Percentiles rank a stretch among this genome's conserved stretches.
Conservation (phyloP, 805 yeast genomes). For the Kuraishia ogatae region DNA sequence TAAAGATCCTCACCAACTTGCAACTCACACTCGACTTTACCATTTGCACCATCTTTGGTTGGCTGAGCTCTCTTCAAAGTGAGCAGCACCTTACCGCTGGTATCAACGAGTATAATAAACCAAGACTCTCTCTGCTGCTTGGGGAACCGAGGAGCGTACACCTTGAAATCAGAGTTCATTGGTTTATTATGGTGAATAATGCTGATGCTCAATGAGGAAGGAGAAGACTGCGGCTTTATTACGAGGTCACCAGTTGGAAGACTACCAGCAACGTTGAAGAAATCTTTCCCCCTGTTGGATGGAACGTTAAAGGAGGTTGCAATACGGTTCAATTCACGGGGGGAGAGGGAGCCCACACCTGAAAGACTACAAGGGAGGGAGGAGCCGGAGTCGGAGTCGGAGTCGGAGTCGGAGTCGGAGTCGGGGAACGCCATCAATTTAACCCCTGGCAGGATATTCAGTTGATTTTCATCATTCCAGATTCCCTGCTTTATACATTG, state of each 20-base stretch:
- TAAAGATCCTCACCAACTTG: constrained; percentile 39
- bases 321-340: neutral
- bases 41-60: constrained; percentile 21
- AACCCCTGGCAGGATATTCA: constrained; percentile 46
- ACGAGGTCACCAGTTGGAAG: constrained; percentile 53
- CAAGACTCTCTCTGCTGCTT: constrained; percentile 90
- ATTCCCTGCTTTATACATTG: constrained; percentile 81
- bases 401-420: neutral
- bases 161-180: constrained; percentile 49
- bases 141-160: constrained; percentile 76
- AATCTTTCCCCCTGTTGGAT: constrained; percentile 33
- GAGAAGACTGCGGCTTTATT: constrained; percentile 25
- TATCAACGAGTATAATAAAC: constrained; percentile 62
- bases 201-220: constrained; percentile 29
- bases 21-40: constrained; percentile 33
- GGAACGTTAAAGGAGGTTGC: constrained; percentile 32
- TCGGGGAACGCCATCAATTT: constrained; percentile 18
- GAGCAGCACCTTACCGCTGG: constrained; percentile 41
- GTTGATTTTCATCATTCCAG: constrained; percentile 78
- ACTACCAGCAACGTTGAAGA: constrained; percentile 41
- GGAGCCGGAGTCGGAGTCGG: neutral
- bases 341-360: neutral
- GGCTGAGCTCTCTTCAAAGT: constrained; percentile 76
- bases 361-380: neutral
- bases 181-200: constrained; percentile 47